Conservation (phyloP, 2,329 filamentous ascomycete genomes). For the Eurotiales sp. region DNA sequence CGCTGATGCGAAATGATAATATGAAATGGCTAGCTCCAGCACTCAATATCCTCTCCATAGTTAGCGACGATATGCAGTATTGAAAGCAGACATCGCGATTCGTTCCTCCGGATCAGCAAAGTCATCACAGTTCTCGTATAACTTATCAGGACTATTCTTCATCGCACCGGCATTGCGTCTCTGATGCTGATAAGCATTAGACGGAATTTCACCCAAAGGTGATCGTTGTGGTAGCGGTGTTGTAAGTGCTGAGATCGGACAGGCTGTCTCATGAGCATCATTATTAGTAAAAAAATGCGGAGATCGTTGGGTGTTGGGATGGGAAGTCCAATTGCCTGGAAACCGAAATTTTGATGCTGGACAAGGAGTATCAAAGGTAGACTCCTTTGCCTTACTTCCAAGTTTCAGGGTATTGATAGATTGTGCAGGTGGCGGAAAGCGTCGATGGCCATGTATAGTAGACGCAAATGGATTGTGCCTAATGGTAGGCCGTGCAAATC, state of each 20-base stretch:
- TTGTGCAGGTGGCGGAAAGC: background rate
- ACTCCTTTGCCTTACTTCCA: background rate
- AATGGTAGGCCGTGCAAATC: background rate
- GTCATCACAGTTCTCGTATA: background rate
- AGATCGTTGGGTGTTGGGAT: background rate
- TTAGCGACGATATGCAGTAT: constrained; percentile 9
- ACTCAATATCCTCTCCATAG: background rate
- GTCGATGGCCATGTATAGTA: background rate
- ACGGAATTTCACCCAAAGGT: background rate
- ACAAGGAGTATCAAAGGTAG: background rate
- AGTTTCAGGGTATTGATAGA: background rate
- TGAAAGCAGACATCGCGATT: constrained; percentile 1
- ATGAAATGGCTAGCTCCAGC: too few species aligned
- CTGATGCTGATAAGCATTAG: background rate
- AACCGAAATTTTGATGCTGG: constrained; percentile 1
- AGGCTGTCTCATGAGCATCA: background rate
- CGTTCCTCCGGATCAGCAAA: background rate
- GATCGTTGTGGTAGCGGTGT: background rate
- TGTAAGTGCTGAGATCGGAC: background rate
- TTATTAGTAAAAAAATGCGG: background rate
- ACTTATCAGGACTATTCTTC: background rate
- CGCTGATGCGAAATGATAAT: background rate
- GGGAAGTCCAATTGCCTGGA: constrained; percentile 4
- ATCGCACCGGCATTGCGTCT: background rate
- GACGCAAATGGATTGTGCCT: background rate